Conservation (phyloP, 805 yeast genomes). For the Yamadazyma kitorensis region DNA sequence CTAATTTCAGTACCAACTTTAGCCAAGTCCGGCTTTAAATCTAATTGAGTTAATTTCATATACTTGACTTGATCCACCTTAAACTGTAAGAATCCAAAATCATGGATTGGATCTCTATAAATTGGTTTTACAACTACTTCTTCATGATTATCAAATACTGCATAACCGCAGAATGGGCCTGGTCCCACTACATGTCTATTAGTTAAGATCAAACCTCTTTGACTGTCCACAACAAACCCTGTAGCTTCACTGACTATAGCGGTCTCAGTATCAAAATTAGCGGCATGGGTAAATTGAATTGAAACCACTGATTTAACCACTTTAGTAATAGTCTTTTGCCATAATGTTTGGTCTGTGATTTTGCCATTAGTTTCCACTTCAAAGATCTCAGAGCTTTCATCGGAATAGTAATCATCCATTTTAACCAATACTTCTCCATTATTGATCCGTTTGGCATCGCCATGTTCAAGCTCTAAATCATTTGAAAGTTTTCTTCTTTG, state of each 20-base stretch:
- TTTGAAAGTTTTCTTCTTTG: too few species aligned
- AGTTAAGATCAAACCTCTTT: slow-evolving; percentile 79
- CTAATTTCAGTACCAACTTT: slow-evolving; percentile 90
- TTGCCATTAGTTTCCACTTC: neutral
- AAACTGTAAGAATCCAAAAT: slow-evolving; percentile 84
- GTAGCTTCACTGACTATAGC: slow-evolving; percentile 88
- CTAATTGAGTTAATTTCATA: slow-evolving; percentile 65
- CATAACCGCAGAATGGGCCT: slow-evolving; percentile 90
- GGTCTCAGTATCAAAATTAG: slow-evolving; percentile 80
- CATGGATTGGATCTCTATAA: slow-evolving; percentile 93
- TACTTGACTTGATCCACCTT: slow-evolving; percentile 71
- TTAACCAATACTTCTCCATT: too few species aligned
- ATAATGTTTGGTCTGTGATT: slow-evolving; percentile 32
- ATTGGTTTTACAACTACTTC: slow-evolving; percentile 84
- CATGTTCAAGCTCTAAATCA: too few species aligned
- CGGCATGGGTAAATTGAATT: slow-evolving; percentile 83
- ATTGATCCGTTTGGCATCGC: too few species aligned
- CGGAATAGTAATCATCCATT: slow-evolving; percentile 1
- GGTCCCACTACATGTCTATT: slow-evolving; percentile 96
- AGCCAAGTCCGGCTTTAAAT: slow-evolving; percentile 77
- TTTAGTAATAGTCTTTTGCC: slow-evolving; percentile 79
- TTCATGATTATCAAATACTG: slow-evolving; percentile 91
- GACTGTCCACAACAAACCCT: slow-evolving; percentile 87
- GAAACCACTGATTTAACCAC: slow-evolving; percentile 88
- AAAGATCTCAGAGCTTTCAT: slow-evolving; percentile 3